Conservation (phyloP, 768 basidiomycete species). For the Boletus tylopilopsis region DNA sequence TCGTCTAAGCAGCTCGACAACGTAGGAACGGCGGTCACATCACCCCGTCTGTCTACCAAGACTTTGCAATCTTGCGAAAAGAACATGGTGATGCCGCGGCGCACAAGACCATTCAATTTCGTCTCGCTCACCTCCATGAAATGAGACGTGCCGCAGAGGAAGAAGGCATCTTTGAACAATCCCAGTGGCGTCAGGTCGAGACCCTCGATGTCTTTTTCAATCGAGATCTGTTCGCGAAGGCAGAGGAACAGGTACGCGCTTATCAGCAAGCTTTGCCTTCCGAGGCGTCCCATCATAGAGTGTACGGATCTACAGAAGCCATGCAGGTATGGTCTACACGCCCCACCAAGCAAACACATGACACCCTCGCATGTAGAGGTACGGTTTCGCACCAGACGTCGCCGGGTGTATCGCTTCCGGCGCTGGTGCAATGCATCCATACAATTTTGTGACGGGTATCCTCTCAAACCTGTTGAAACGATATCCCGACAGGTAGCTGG, state of each 20-base stretch:
- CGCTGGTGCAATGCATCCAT: slow-evolving; percentile 67
- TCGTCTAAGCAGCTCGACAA: neutral
- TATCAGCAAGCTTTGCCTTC: slow-evolving; percentile 50
- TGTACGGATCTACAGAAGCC: slow-evolving; percentile 34
- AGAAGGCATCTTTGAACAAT: slow-evolving; percentile 47
- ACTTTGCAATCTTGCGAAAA: slow-evolving; percentile 48
- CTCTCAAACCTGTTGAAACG: slow-evolving; percentile 47
- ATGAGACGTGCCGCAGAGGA: slow-evolving; percentile 48
- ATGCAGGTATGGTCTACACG: slow-evolving; percentile 19
- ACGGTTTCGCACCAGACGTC: slow-evolving; percentile 41
- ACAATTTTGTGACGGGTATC: slow-evolving; percentile 64
- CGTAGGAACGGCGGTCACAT: slow-evolving; percentile 70
- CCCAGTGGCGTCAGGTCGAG: slow-evolving; percentile 57
- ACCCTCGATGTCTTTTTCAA: slow-evolving; percentile 55
- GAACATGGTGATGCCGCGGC: slow-evolving; percentile 45
- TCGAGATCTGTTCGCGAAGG: slow-evolving; percentile 37
- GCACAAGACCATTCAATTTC: slow-evolving; percentile 54
- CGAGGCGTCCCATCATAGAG: slow-evolving; percentile 36
- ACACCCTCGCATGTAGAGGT: slow-evolving; percentile 34
- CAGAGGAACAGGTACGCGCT: slow-evolving; percentile 38
- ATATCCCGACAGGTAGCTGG: slow-evolving; percentile 44
- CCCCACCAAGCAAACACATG: neutral
- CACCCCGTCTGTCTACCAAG: slow-evolving; percentile 54
- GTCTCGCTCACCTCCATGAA: slow-evolving; percentile 52
- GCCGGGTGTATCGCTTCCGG: slow-evolving; percentile 50